phyloP scores from a whole-genome alignment of 1,139 yeast species.

The Saccharomyces hybrid region DNA sequence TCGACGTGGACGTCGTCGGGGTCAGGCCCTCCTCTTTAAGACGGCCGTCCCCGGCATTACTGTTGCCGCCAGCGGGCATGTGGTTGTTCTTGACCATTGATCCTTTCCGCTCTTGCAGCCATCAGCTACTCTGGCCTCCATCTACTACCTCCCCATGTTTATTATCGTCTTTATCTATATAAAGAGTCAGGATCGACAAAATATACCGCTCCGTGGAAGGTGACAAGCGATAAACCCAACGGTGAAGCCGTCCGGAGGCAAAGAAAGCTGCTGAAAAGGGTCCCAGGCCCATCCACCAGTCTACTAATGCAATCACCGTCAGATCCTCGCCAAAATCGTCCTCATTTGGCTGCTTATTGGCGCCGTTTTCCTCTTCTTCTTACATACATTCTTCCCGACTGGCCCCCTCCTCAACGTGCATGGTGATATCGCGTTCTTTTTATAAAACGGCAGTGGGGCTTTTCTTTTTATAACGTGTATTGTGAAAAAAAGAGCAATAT shows the following conservation, averaged over 20 bases:
- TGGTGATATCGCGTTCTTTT: neutral
- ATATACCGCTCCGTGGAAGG: too few species aligned
- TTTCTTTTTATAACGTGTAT: neutral
- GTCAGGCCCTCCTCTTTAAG: conserved; percentile 19
- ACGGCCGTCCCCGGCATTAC: conserved; percentile 3
- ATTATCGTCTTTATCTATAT: neutral
- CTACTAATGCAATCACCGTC: too few species aligned
- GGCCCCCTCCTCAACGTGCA: neutral
- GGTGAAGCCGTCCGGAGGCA: too few species aligned
- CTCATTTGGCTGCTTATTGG: neutral
- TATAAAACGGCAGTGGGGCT: neutral
- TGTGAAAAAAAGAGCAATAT: neutral
- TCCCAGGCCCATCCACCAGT: too few species aligned
- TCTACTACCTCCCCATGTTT: neutral
- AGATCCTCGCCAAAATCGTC: neutral
- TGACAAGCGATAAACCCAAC: too few species aligned
- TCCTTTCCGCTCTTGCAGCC: neutral
- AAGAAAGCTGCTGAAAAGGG: too few species aligned
- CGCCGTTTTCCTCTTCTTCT: neutral
- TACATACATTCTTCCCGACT: neutral
- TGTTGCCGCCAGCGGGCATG: neutral
- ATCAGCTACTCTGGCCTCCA: neutral
- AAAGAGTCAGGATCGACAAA: too few species aligned
- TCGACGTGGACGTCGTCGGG: neutral
- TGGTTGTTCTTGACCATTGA: neutral